These are phyloP conservation scores for Nakazawaea siamensis DNA, from an alignment of 805 yeast species.

Conservation along the genomic window DNA sequence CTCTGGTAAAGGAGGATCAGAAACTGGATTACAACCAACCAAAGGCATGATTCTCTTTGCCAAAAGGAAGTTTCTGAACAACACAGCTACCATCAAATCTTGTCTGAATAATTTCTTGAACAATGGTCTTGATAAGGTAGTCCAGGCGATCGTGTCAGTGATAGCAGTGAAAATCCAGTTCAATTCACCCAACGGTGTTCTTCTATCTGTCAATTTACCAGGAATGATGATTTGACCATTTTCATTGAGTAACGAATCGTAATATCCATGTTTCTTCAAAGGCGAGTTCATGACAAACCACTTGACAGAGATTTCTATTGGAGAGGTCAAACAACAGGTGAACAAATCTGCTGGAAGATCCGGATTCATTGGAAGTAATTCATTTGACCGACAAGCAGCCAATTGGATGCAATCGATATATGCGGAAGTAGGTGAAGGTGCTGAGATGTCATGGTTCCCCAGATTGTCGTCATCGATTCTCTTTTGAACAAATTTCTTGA, in stretches of 20 bases:
- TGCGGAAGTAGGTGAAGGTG: conserved; percentile 57
- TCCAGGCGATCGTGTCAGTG: conserved; percentile 98
- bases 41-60: conserved; percentile 94
- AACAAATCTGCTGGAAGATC: conserved; percentile 93
- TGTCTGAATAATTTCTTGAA: conserved; percentile 90
- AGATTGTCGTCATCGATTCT: conserved; percentile 81
- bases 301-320: conserved; percentile 86
- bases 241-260: conserved; percentile 37
- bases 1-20: conserved; percentile 90
- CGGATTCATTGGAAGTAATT: conserved; percentile 85
- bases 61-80: conserved; percentile 83
- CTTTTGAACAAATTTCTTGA: conserved; percentile 82
- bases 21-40: conserved; percentile 87
- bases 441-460: conserved; percentile 40
- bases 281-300: conserved; percentile 89
- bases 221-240: conserved; percentile 67
- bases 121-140: conserved; percentile 75
- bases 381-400: conserved; percentile 87
- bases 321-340: conserved; percentile 92
- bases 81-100: conserved; percentile 93
- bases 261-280: conserved; percentile 40
- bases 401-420: conserved; percentile 85
- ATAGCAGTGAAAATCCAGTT: conserved; percentile 98
- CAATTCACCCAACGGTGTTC: conserved; percentile 92
- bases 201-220: conserved; percentile 83